A percentile compares a stretch with the other conserved stretches of the same genome.
Conservation (phyloP, 1,139 yeast species). For the Yamadazyma dushanensis region DNA sequence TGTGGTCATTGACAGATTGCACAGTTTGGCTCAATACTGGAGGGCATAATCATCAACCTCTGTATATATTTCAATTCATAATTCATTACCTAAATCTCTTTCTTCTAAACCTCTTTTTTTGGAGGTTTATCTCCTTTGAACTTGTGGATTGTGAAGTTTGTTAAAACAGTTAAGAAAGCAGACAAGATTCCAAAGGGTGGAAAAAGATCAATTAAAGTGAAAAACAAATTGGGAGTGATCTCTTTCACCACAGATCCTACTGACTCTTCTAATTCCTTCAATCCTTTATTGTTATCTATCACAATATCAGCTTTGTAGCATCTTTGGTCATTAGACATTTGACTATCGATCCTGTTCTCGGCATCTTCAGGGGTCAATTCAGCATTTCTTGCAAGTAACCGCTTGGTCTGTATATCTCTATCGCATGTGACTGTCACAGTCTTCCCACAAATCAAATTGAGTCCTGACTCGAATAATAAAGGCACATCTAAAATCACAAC, state of each 20-base stretch:
- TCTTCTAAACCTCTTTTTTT: slow-evolving; percentile 6
- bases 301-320: slow-evolving; percentile 62
- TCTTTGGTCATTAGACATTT: slow-evolving; percentile 66
- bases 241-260: slow-evolving; percentile 47
- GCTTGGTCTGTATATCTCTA: slow-evolving; percentile 54
- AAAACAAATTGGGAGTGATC: slow-evolving; percentile 49
- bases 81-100: not conserved
- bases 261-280: slow-evolving; percentile 47
- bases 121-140: slow-evolving; percentile 17
- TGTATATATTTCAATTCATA: too few relatives aligned
- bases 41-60: slow-evolving; percentile 51
- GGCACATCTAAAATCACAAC: slow-evolving; percentile 88
- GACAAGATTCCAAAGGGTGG: slow-evolving; percentile 51
- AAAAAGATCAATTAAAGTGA: slow-evolving; percentile 61
- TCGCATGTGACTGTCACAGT: slow-evolving; percentile 70
- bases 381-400: slow-evolving; percentile 68
- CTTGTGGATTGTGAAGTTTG: slow-evolving; percentile 22
- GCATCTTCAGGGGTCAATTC: slow-evolving; percentile 70
- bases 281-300: slow-evolving; percentile 59
- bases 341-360: slow-evolving; percentile 68
- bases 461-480: slow-evolving; percentile 74
- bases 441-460: slow-evolving; percentile 70
- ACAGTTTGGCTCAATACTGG: slow-evolving; percentile 97
- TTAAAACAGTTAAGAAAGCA: slow-evolving; percentile 26
- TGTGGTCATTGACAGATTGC: slow-evolving; percentile 90